Evolutionary conservation across 495 filamentous ascomycete genomes (phyloP).

Genomic region (Cladorrhinum samala): DNA sequence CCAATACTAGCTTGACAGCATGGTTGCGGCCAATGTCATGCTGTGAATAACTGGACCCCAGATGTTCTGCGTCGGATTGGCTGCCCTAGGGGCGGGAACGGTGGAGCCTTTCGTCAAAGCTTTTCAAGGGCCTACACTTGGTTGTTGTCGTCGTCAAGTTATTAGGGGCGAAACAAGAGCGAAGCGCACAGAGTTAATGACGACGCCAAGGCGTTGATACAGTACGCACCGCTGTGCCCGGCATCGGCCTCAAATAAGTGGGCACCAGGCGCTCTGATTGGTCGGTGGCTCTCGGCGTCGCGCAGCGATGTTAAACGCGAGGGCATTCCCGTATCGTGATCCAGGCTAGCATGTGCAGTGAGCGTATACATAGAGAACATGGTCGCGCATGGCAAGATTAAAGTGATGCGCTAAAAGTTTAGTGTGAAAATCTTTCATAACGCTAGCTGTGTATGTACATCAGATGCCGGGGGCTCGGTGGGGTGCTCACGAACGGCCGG

Average conservation of each 20-base stretch:
- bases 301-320: constrained; percentile 15
- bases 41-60: constrained; percentile 3
- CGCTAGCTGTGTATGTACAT: too few species aligned
- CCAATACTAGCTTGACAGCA: neutral
- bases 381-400: neutral
- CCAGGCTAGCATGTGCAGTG: too few species aligned
- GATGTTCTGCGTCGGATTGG: neutral
- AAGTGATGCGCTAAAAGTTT: too few species aligned
- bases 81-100: constrained; percentile 10
- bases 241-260: constrained; percentile 6
- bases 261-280: constrained; percentile 5
- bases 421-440: too few species aligned
- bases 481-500: too few species aligned
- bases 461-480: too few species aligned
- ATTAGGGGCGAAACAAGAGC: neutral
- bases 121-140: neutral
- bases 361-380: too few species aligned
- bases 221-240: neutral
- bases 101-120: constrained; percentile 9
- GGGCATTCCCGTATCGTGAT: neutral
- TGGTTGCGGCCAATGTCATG: constrained; percentile 9
- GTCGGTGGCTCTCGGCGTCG: constrained; percentile 7
- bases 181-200: neutral
- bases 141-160: neutral
- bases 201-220: neutral